These are phyloP conservation scores for Halteria grandinella DNA, from an alignment of 73 alveolate genomes.

Conservation along the genomic window DNA sequence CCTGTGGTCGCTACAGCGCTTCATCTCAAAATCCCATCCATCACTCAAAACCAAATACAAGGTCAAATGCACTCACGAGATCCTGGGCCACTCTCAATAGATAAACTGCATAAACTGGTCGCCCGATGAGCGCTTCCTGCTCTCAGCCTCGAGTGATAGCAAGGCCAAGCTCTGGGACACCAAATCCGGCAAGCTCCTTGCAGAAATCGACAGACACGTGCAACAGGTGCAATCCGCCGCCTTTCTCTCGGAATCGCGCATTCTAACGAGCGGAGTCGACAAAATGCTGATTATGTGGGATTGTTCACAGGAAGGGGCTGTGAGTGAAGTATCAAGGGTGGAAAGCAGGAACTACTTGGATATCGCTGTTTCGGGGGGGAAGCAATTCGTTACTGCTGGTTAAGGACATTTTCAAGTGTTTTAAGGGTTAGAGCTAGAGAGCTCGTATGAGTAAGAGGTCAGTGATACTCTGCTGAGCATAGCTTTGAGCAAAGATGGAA, in stretches of 20 bases:
- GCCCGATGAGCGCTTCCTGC: slow-evolving; percentile 30
- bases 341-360: slow-evolving; percentile 21
- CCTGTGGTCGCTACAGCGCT: slow-evolving; percentile 24
- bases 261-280: slow-evolving; percentile 41
- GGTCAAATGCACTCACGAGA: slow-evolving; percentile 49
- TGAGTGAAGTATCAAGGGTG: background rate
- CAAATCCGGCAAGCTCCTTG: slow-evolving; percentile 22
- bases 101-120: slow-evolving; percentile 35
- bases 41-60: no score
- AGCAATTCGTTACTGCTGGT: slow-evolving; percentile 17
- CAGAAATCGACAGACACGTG: background rate
- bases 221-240: slow-evolving; percentile 9
- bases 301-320: background rate
- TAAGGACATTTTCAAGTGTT: background rate
- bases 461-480: slow-evolving; percentile 19
- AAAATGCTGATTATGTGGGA: slow-evolving; percentile 53
- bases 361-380: slow-evolving; percentile 7
- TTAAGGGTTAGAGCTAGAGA: background rate
- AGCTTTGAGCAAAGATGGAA: slow-evolving; percentile 57
- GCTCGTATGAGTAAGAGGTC: background rate
- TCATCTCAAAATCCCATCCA: background rate
- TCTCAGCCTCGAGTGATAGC: slow-evolving; percentile 5
- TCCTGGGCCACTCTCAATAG: slow-evolving; percentile 25
- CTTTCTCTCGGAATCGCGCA: slow-evolving; percentile 9
- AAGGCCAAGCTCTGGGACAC: slow-evolving; percentile 51